Evolutionary conservation across 495 filamentous ascomycete species (phyloP), one percentile per base, ranked within the genome.

Genomic region (Penicillium chermesinum): DNA sequence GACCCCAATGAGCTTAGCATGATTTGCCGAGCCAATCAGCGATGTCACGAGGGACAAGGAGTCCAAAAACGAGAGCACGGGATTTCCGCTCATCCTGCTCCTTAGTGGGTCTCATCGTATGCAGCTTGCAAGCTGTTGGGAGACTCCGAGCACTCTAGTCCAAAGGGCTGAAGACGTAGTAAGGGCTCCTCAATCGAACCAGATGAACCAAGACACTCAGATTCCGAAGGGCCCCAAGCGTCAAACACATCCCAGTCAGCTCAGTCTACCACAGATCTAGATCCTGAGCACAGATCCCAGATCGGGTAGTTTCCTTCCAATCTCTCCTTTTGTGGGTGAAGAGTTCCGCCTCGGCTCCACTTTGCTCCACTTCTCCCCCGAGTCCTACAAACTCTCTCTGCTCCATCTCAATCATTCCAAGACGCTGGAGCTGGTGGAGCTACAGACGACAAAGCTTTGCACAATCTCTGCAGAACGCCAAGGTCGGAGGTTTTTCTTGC

Each of bases 401-500:
- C 25, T 30, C 25, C 4, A 30, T 30, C 25, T 30, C 25, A 30
- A 30, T 10, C n/a, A n/a, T n/a, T n/a, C 25, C 25, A 30, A 4
- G 5, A 30, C 25, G 25, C 25, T 30, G 25, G 25, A 10, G 4
- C 4, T 5, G 10, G 5, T 30, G 25, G 25, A 30, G 4, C 33
- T 14, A n/a, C 15, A 19, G 18, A 45, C 17, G n/a, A n/a, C n/a
- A n/a, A n/a, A n/a, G n/a, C n/a, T n/a, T n/a, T n/a, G n/a, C n/a
- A n/a, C n/a, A n/a, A n/a, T n/a, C n/a, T n/a, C n/a, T n/a, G n/a
- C n/a, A n/a, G n/a, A n/a, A n/a, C n/a, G n/a, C n/a, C n/a, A n/a
- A n/a, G n/a, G n/a, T 53, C 49, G 49, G 56, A 44, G 49, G 22
- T n/a, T 47, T 55, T 55, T 49, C 19, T 27, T 25, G 21, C 14